Base-by-base conservation (phyloP, 108 stramenopile species). In the Nitzschia putrida region DNA sequence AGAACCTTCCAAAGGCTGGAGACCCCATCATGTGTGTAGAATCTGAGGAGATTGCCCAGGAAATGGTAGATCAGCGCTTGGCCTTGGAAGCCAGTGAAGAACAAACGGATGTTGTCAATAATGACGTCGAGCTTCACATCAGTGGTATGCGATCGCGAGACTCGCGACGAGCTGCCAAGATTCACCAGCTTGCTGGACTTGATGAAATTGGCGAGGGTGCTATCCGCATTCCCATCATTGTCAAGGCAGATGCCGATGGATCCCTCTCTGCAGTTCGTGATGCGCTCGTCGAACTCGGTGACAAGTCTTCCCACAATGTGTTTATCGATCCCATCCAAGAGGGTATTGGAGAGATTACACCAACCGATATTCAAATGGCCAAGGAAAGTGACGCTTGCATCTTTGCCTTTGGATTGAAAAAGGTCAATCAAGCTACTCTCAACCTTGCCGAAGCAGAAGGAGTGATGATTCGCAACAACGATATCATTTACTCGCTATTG, bases 241-340 rank as follows among this genome's bases (percentile, higher is more conserved):
- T 95, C 53, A 92, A 89, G 68, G 88, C 93, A 11, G 89, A 91
- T 57, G 88, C 89, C 22, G 88, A 95, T 66, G 93, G 93, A 11
- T 84, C 91, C 3, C 64, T 95, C 12, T 73, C 81, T 40, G 93
- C 93, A 38, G 76, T 95, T 21, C 76, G 82, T 26, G 89, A 92
- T 64, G 74, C 90, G 3, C 64, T 95, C 26, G 51, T 88, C 3
- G 79, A 57, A 29, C 58, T 94, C 40, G 88, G 78, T 7, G 67
- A 77, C 0, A 78, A 86, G 21, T 91, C 90, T 21, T 80, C 74
- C 29, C 78, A 85, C 41, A 75, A 83, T 23, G 73, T 91, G 20
- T 53, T 81, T 11, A 73, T 94, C 20, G 93, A 94, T 70, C 85
- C 88, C n/a, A 79, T 94, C 0, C 75, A 61, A 51, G 79, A 78